Percentiles rank a stretch among this genome's conserved stretches.
These are phyloP conservation scores for Albophoma yamanashiensis DNA, from an alignment of 2,329 filamentous ascomycete species.

Conservation along the genomic window DNA sequence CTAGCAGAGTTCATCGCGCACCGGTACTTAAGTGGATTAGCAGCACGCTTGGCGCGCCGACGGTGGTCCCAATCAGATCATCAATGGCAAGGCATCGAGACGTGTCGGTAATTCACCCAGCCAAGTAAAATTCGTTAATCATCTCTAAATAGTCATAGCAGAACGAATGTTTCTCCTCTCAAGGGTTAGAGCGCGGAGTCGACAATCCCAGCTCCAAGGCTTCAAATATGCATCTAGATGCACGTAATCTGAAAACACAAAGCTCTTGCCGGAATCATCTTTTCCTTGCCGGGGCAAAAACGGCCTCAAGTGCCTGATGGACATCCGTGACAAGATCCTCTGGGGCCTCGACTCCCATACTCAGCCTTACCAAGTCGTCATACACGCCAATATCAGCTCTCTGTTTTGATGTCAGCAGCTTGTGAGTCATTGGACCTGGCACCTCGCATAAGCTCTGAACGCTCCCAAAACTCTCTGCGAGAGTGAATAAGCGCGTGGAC, in stretches of 20 bases:
- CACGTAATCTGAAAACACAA: not conserved
- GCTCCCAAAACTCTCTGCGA: not conserved
- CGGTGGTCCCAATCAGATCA: too few relatives aligned
- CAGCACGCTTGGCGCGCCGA: too few relatives aligned
- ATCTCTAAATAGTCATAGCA: too few relatives aligned
- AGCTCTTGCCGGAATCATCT: not conserved
- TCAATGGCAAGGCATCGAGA: too few relatives aligned
- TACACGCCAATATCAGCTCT: not conserved
- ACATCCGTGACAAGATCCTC: not conserved
- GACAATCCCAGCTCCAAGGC: too few relatives aligned
- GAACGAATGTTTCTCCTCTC: too few relatives aligned
- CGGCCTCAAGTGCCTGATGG: not conserved
- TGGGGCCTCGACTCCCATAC: not conserved
- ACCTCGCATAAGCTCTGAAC: not conserved
- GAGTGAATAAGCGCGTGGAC: not conserved
- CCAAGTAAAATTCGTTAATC: too few relatives aligned
- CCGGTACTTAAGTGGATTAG: too few relatives aligned
- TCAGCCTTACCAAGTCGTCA: not conserved
- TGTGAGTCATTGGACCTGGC: not conserved
- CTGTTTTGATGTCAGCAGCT: not conserved
- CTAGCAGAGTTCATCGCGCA: too few relatives aligned
- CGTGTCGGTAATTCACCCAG: too few relatives aligned
- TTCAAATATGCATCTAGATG: not conserved
- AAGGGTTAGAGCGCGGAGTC: too few relatives aligned
- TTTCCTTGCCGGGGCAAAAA: not conserved